Evolutionary conservation across 352 stramenopile species (phyloP), one percentile per base, ranked within the genome.

Genomic region (Globisporangium abappressorium): DNA sequence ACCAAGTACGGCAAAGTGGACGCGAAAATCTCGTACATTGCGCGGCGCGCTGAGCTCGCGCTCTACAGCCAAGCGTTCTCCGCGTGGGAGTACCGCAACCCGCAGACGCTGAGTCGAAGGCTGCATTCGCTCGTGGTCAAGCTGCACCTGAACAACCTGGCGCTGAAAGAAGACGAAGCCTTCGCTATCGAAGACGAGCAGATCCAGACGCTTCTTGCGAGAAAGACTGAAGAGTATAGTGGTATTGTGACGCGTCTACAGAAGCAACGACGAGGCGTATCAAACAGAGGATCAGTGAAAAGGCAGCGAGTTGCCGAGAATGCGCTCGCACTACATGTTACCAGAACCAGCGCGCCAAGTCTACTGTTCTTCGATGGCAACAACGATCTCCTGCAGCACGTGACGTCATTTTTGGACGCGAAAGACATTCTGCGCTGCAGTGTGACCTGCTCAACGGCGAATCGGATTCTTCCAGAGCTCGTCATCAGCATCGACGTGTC

Each of bases 1-100:
- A 76, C 72, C 69, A 89, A 87, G 68, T 89, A 87, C 67, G 76
- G 79, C 60, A 81, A 75, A 38, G 71, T 89, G 24, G 81, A 89
- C 60, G 38, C 71, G 57, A 85, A 85, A 65, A 87, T 86, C 64
- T 87, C 79, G 67, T 84, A 83, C 65, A 87, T 89, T 30, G 81
- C 75, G 14, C 79, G 81, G 14, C 79, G 81, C 9, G 81, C 81
- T 0, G 81, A 89, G 66, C 69, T 89, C 46, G 81, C 81, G 5
- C 66, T 89, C 1, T 89, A 87, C 66, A 77, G 64, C 3, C 79
- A 85, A 26, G 81, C 81, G 30, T 79, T 79, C 70, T 86, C 81
- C 0, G 67, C 70, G 0, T 71, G 67, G 70, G 81, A 89, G 63
- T 89, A 87, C 70, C 65, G 79, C 57, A 86, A 89, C 60, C 73